A percentile compares a stretch with the other conserved stretches of the same genome.
phyloP scores from a whole-genome alignment of 495 filamentous ascomycete genomes.

The Baudoinia panamericana region DNA sequence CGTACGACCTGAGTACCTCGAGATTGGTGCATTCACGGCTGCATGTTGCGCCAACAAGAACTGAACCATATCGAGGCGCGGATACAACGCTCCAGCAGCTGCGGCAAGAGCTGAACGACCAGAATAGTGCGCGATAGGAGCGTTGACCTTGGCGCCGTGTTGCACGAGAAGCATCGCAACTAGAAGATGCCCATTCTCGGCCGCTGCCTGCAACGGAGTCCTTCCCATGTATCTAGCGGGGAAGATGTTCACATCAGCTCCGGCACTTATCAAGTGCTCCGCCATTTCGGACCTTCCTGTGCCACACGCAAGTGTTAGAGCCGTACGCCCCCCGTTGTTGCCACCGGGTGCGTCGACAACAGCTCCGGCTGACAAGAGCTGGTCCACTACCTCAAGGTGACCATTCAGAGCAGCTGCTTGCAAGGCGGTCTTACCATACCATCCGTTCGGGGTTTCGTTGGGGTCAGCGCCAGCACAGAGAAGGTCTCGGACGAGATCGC shows the following conservation, averaged over 20 bases:
- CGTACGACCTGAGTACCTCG: not conserved
- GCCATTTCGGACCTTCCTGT: not conserved
- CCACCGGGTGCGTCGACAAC: not conserved
- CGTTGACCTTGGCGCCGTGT: not conserved
- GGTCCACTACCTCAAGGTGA: not conserved
- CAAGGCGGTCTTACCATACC: conserved; percentile 2
- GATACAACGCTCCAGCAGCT: not conserved
- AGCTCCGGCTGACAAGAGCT: not conserved
- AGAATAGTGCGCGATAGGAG: not conserved
- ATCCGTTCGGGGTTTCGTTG: not conserved
- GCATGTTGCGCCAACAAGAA: not conserved
- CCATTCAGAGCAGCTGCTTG: not conserved
- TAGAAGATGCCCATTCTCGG: not conserved
- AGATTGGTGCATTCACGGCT: not conserved
- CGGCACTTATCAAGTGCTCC: not conserved
- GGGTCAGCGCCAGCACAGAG: not conserved
- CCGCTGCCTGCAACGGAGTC: not conserved
- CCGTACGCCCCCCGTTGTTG: conserved; percentile 1
- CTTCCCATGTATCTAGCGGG: not conserved
- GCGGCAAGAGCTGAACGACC: not conserved
- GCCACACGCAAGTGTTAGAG: not conserved
- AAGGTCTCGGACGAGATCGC: not conserved
- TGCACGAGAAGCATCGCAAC: not conserved
- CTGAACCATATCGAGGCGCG: not conserved
- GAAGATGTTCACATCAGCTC: not conserved